Evolutionary conservation across 768 basidiomycete species (phyloP).

Genomic region (Suillus plorans): DNA sequence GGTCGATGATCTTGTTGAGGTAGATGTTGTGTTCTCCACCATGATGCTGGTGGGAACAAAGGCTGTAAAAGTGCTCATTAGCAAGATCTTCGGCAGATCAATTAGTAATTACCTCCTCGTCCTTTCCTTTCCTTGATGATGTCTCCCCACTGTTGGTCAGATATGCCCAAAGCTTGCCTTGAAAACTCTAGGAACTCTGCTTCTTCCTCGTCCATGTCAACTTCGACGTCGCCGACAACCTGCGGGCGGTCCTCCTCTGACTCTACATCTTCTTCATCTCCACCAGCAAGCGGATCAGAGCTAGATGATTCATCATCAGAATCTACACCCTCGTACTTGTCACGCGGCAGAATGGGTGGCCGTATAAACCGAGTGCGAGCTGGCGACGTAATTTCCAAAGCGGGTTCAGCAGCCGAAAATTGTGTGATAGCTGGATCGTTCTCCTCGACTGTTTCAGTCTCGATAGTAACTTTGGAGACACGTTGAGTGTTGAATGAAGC

Average conservation of each 20-base stretch:
- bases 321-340: conserved; percentile 89
- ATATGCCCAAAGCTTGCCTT: conserved; percentile 85
- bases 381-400: conserved; percentile 13
- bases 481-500: conserved; percentile 74
- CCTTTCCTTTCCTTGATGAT: conserved; percentile 77
- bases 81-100: background rate
- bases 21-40: conserved; percentile 9
- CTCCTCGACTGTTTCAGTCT: conserved; percentile 39
- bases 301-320: conserved; percentile 87
- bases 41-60: conserved; percentile 48
- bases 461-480: conserved; percentile 47
- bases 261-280: conserved; percentile 51
- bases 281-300: conserved; percentile 43
- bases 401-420: conserved; percentile 9
- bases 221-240: conserved; percentile 79
- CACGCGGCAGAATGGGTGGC: conserved; percentile 77
- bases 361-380: conserved; percentile 51
- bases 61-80: conserved; percentile 35
- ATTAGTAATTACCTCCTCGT: conserved; percentile 69
- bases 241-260: conserved; percentile 82
- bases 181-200: conserved; percentile 96
- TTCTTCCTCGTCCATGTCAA: conserved; percentile 91
- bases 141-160: conserved; percentile 84
- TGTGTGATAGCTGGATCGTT: conserved; percentile 10
- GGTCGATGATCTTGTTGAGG: background rate